A percentile compares a stretch with the other conserved stretches of the same genome.
These are phyloP conservation scores for Talaromyces wortmannii DNA, from an alignment of 495 filamentous ascomycete genomes.

Conservation along the genomic window DNA sequence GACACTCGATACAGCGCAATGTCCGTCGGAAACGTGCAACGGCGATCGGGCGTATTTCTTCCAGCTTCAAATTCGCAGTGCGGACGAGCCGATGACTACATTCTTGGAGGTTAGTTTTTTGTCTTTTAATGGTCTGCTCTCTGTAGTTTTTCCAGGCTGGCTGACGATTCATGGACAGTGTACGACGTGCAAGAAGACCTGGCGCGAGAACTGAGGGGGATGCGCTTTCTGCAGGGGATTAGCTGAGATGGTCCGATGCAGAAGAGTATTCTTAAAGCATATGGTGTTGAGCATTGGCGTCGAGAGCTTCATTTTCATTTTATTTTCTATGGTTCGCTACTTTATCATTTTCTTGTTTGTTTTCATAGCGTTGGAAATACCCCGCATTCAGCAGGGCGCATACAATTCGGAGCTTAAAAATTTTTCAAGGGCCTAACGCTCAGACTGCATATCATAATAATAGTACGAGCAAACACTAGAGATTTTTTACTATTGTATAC, in stretches of 20 bases:
- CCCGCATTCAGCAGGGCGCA: background rate
- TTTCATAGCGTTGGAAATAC: background rate
- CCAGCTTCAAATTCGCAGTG: slow-evolving; percentile 94
- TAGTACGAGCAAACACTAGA: no score
- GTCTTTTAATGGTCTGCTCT: slow-evolving; percentile 13
- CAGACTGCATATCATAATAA: no score
- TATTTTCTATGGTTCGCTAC: background rate
- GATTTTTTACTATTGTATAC: no score
- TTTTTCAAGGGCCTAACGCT: no score
- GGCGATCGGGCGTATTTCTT: slow-evolving; percentile 83
- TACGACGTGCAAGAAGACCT: slow-evolving; percentile 33
- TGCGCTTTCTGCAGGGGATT: background rate
- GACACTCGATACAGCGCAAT: slow-evolving; percentile 50
- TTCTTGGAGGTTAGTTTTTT: slow-evolving; percentile 71
- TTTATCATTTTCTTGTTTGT: slow-evolving; percentile 1
- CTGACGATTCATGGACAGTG: slow-evolving; percentile 31
- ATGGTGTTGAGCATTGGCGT: no score
- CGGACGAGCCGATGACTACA: slow-evolving; percentile 96
- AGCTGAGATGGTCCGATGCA: background rate
- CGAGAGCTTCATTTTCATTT: background rate
- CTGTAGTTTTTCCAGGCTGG: slow-evolving; percentile 1
- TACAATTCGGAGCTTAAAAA: background rate
- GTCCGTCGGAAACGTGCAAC: slow-evolving; percentile 66
- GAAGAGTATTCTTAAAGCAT: no score
- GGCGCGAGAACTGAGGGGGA: slow-evolving; percentile 35